Conservation (phyloP, 2,329 filamentous ascomycete species). For the Colletotrichum lindemuthianum region DNA sequence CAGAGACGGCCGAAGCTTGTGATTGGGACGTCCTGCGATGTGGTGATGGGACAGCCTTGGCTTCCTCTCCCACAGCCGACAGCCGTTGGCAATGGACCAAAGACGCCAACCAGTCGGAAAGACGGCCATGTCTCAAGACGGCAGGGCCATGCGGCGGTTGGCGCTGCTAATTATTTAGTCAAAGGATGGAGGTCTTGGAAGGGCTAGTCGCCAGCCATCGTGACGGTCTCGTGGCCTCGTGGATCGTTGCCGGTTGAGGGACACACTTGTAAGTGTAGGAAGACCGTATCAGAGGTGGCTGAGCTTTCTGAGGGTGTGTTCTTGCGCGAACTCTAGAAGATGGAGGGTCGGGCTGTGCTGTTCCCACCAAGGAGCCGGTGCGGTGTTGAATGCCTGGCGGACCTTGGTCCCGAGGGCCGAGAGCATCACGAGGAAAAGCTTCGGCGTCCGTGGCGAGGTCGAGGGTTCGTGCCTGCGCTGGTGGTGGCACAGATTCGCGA, state of each 20-base stretch:
- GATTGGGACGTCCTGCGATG: constrained; percentile 9
- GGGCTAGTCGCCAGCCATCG: constrained; percentile 10
- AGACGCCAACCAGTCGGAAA: constrained; percentile 4
- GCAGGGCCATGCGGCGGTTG: constrained; percentile 27
- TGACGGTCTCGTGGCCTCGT: constrained; percentile 30
- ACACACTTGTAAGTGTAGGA: background rate
- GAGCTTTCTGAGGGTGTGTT: constrained; percentile 14
- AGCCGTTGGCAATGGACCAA: constrained; percentile 7
- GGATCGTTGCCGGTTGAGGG: constrained; percentile 28
- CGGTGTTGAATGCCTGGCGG: too few species aligned
- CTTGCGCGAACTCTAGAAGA: constrained; percentile 15
- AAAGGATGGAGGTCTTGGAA: background rate
- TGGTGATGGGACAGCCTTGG: background rate
- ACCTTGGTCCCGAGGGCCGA: background rate
- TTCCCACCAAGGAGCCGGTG: too few species aligned
- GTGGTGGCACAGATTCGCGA: background rate
- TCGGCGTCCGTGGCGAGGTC: background rate
- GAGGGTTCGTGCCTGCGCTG: background rate
- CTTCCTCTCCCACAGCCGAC: background rate
- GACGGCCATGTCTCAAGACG: constrained; percentile 18
- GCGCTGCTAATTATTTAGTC: background rate
- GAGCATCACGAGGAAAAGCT: background rate
- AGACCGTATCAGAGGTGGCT: constrained; percentile 18
- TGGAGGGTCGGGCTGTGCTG: constrained; percentile 21
- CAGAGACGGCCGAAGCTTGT: background rate